These are phyloP conservation scores for Domatiomyces catenatus DNA, from an alignment of 2,329 filamentous ascomycete species.

Conservation along the genomic window DNA sequence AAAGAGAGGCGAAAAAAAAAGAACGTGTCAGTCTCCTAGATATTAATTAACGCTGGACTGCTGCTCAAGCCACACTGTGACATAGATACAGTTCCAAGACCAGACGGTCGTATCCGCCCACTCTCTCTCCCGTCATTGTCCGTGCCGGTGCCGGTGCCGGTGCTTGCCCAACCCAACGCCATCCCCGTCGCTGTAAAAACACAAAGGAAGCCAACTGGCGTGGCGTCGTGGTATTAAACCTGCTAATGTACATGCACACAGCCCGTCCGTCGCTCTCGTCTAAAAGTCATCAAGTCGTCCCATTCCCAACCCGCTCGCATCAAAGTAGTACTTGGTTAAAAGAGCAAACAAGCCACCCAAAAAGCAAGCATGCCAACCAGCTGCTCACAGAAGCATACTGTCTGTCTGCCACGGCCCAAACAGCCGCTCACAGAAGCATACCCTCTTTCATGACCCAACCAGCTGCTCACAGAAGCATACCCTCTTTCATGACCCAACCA, in stretches of 20 bases:
- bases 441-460: slow-evolving; percentile 12
- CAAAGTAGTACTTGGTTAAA: background rate
- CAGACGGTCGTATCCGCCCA: background rate
- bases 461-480: slow-evolving; percentile 28
- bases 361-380: background rate
- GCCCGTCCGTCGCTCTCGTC: background rate
- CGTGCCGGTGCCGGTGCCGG: background rate
- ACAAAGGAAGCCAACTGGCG: background rate
- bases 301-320: background rate
- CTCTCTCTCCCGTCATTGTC: background rate
- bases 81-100: background rate
- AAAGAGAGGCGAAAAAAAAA: background rate
- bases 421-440: too few species aligned
- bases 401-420: too few species aligned
- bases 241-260: background rate
- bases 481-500: slow-evolving; percentile 13
- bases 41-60: background rate
- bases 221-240: background rate
- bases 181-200: background rate
- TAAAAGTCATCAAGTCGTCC: slow-evolving; percentile 2
- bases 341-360: background rate
- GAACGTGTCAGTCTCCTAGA: background rate
- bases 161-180: background rate
- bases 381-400: background rate
- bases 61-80: background rate